Base-by-base conservation (phyloP, 768 basidiomycete species). In the Auriscalpium orientale region DNA sequence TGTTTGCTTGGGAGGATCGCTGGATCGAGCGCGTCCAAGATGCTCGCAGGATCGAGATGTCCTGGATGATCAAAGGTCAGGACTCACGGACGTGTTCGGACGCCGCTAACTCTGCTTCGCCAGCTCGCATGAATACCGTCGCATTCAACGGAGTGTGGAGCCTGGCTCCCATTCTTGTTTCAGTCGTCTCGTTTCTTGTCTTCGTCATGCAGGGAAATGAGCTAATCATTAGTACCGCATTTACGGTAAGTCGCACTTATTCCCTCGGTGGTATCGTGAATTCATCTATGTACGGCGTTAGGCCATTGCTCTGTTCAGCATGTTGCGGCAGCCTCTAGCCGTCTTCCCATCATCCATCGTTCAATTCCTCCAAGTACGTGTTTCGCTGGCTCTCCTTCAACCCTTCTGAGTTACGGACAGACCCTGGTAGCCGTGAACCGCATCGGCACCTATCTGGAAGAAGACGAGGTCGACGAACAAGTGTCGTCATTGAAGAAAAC, bases 301-400 rank as follows among this genome's bases (percentile, higher is more conserved):
- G 80, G 76, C 91, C 0, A 87, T 97, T 36, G 81, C 91, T 0
- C 68, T 95, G 46, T 95, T 95, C 69, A 76, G 76, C 47, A 93
- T 97, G 93, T 76, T 97, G 63, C 79, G 86, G 35, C 67, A 75
- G 18, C 91, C 92, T 0, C 72, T 94, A 46, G 89, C 89, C 62
- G 78, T 89, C 34, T 84, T 95, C 49, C 92, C 92, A 0, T 74
- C 81, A 8, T 92, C 82, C 77, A 81, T 89, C 47, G 86, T 94
- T 8, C 83, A 89, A 48, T 73, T 93, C 21, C 75, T 93, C 3
- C 85, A 89, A 65, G 74, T 68, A 52, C 53, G 58, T 6, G 22
- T 45, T 37, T 20, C 16, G 16, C 21, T n/a, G 15, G 11, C 9
- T 47, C 15, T 20, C 9, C 10, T 47, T 34, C 15, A n/a, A 18